Evolutionary conservation across 1,139 yeast genomes (phyloP).

Genomic region (Yamadazyma friedrichii): DNA sequence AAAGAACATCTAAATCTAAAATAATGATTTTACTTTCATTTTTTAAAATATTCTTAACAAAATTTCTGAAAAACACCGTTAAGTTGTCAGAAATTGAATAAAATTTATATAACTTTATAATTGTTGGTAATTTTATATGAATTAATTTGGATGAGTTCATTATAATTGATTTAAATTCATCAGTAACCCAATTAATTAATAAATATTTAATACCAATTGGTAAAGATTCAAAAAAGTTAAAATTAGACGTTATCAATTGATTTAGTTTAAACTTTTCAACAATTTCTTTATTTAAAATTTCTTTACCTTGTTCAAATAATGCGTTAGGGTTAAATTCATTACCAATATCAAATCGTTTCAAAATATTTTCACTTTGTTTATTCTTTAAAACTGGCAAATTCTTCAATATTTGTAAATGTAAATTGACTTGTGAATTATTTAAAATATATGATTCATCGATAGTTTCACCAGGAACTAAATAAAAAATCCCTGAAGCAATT

Average conservation of each 20-base stretch:
- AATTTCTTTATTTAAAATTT: constrained; percentile 23
- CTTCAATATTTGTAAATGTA: constrained; percentile 50
- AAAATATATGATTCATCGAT: constrained; percentile 7
- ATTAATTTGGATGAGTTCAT: constrained; percentile 35
- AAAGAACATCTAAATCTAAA: constrained; percentile 40
- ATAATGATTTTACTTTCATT: constrained; percentile 45
- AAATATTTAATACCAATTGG: constrained; percentile 44
- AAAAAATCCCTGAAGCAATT: constrained; percentile 81
- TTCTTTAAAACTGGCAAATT: constrained; percentile 55
- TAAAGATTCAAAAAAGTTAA: constrained; percentile 17
- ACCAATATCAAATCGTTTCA: constrained; percentile 36
- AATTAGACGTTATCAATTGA: constrained; percentile 12
- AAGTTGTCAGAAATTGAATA: constrained; percentile 34
- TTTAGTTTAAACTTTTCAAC: constrained; percentile 23
- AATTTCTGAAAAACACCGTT: constrained; percentile 40
- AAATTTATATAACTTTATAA: constrained; percentile 33
- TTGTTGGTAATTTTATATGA: constrained; percentile 33
- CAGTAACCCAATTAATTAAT: constrained; percentile 43
- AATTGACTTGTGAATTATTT: constrained; percentile 27
- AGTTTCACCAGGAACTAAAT: constrained; percentile 34
- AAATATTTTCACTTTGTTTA: constrained; percentile 50
- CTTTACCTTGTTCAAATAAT: constrained; percentile 30
- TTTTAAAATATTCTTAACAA: constrained; percentile 36
- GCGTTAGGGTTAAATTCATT: constrained; percentile 32
- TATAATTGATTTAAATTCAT: constrained; percentile 33